These are phyloP conservation scores for Papiliotrema terrestris DNA, from an alignment of 1,284 basidiomycete species.

Conservation along the genomic window DNA sequence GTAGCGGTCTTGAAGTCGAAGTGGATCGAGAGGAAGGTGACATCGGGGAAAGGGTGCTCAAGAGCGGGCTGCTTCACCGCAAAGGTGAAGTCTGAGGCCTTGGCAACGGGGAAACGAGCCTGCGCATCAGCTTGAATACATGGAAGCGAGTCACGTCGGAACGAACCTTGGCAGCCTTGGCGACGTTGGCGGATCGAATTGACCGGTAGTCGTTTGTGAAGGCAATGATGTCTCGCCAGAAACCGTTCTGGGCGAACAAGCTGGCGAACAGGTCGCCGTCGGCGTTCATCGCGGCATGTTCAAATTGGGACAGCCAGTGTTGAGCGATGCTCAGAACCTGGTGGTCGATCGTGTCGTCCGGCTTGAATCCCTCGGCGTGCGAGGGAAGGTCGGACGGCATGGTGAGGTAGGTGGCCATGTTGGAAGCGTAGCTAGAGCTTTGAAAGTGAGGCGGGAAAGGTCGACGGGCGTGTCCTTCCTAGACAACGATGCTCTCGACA, in stretches of 20 bases:
- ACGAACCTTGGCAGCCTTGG: constrained; percentile 28
- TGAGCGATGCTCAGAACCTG: constrained; percentile 22
- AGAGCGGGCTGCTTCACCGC: constrained; percentile 47
- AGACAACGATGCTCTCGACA: not conserved
- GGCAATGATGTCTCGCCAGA: constrained; percentile 34
- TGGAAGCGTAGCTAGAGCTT: not conserved
- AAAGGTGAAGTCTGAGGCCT: constrained; percentile 51
- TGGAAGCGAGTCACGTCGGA: not conserved
- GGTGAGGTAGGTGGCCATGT: constrained; percentile 7
- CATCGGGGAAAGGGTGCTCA: constrained; percentile 55
- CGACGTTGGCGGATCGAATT: constrained; percentile 23
- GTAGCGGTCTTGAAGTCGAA: constrained; percentile 60
- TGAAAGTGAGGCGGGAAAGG: not conserved
- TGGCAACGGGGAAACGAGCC: constrained; percentile 48
- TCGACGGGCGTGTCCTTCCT: not conserved
- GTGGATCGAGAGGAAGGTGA: constrained; percentile 59
- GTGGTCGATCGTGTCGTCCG: constrained; percentile 19
- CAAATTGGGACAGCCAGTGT: constrained; percentile 25
- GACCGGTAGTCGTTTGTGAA: constrained; percentile 37
- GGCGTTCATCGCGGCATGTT: constrained; percentile 14
- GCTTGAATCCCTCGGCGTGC: constrained; percentile 24
- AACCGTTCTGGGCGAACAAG: constrained; percentile 30
- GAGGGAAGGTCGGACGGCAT: constrained; percentile 25
- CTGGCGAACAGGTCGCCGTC: constrained; percentile 22
- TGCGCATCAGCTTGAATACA: constrained; percentile 1